These are phyloP conservation scores for Chaetoceros tenuissimus DNA, from an alignment of 108 stramenopile species.

Conservation along the genomic window DNA sequence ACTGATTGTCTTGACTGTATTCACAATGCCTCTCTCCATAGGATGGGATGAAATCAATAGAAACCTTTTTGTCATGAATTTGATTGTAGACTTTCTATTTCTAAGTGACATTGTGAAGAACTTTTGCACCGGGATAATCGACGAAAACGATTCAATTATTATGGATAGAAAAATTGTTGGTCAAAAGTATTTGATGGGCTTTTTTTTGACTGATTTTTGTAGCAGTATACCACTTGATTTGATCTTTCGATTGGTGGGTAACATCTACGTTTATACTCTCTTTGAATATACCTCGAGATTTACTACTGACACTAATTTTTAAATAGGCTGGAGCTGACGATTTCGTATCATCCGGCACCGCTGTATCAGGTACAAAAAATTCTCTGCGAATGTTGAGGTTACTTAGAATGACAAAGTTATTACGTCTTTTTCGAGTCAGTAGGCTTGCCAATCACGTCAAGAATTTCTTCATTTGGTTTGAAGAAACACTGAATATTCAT, in stretches of 20 bases:
- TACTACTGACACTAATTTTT: not conserved
- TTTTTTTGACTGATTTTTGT: slow-evolving; percentile 53
- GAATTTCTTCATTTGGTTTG: slow-evolving; percentile 22
- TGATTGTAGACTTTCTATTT: slow-evolving; percentile 47
- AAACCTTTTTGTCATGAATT: slow-evolving; percentile 26
- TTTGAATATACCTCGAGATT: not conserved
- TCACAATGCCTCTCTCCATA: slow-evolving; percentile 40
- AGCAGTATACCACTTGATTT: slow-evolving; percentile 39
- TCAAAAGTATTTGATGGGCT: slow-evolving; percentile 42
- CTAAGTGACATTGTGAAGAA: slow-evolving; percentile 53
- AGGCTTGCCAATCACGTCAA: slow-evolving; percentile 35
- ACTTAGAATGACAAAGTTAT: slow-evolving; percentile 40
- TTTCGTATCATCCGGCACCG: slow-evolving; percentile 8
- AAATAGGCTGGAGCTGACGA: not conserved
- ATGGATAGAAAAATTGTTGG: slow-evolving; percentile 32
- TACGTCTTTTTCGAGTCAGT: slow-evolving; percentile 51
- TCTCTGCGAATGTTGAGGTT: slow-evolving; percentile 49
- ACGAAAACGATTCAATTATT: slow-evolving; percentile 40
- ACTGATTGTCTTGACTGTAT: slow-evolving; percentile 37
- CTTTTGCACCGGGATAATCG: slow-evolving; percentile 53
- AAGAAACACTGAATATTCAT: slow-evolving; percentile 39
- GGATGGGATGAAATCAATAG: slow-evolving; percentile 51
- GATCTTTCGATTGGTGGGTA: slow-evolving; percentile 23
- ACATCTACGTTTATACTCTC: not conserved
- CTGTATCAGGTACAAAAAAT: slow-evolving; percentile 31